phyloP scores from a whole-genome alignment of 2,329 filamentous ascomycete genomes.

The Paraconiothyrium sp. region DNA sequence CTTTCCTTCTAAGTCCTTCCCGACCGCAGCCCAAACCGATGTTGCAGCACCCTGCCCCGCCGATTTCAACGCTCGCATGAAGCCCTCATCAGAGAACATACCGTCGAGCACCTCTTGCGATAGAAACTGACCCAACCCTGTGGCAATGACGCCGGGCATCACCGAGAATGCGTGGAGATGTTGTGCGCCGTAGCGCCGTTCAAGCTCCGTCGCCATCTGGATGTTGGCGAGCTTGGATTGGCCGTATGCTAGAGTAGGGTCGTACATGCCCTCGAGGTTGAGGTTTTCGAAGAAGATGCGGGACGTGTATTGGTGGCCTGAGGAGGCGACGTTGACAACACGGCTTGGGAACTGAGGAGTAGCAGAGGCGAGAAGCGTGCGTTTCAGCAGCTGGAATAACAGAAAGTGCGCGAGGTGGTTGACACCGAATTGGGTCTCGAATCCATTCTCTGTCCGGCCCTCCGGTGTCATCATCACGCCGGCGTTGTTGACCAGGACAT shows the following conservation, averaged over 20 bases:
- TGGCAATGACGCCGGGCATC: constrained; percentile 54
- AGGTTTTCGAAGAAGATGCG: constrained; percentile 11
- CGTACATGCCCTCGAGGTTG: constrained; percentile 12
- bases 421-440: constrained; percentile 52
- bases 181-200: constrained; percentile 56
- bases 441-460: constrained; percentile 39
- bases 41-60: constrained; percentile 50
- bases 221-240: constrained; percentile 52
- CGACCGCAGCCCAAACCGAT: constrained; percentile 43
- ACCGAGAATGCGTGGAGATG: constrained; percentile 56
- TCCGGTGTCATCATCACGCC: constrained; percentile 46
- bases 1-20: constrained; percentile 38
- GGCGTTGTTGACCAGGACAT: constrained; percentile 39
- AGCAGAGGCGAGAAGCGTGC: constrained; percentile 50
- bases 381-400: constrained; percentile 61
- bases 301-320: not conserved
- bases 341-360: constrained; percentile 55
- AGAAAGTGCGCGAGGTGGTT: constrained; percentile 62
- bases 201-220: constrained; percentile 61
- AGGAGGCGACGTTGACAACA: constrained; percentile 58
- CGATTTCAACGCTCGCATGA: constrained; percentile 32
- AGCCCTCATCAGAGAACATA: not conserved
- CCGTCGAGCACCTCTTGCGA: constrained; percentile 3
- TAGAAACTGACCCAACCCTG: constrained; percentile 16
- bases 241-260: constrained; percentile 49